Evolutionary conservation across 108 stramenopile genomes (phyloP).

Genomic region (Stephanodiscus minutulus): DNA sequence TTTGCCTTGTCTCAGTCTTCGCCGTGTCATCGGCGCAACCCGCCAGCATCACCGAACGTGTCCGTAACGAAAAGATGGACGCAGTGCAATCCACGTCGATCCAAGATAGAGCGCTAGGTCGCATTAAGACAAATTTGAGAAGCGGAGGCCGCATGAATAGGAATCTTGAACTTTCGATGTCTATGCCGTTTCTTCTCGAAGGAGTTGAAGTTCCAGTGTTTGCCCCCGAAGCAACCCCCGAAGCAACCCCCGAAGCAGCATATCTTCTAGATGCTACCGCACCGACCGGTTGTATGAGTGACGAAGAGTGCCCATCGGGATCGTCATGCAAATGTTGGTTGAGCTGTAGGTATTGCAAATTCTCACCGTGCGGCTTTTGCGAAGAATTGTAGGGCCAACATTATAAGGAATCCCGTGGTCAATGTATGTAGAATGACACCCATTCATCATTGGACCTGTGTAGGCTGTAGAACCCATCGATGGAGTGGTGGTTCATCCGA

Average conservation of each 20-base stretch:
- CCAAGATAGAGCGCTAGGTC: background rate
- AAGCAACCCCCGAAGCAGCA: background rate
- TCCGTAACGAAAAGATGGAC: background rate
- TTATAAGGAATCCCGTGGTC: too few species aligned
- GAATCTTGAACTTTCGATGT: slow-evolving; percentile 8
- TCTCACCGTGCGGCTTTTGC: slow-evolving; percentile 5
- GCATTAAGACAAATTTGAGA: slow-evolving; percentile 1
- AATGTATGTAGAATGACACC: too few species aligned
- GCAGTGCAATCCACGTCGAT: background rate
- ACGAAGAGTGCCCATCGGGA: background rate
- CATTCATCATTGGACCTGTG: too few species aligned
- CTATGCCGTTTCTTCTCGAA: background rate
- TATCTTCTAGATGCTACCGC: background rate
- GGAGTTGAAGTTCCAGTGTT: slow-evolving; percentile 3
- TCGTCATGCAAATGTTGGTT: slow-evolving; percentile 14
- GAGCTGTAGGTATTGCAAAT: slow-evolving; percentile 10
- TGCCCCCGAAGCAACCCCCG: background rate
- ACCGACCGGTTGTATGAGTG: slow-evolving; percentile 10
- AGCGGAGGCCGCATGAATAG: background rate
- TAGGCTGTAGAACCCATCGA: too few species aligned
- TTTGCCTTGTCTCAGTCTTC: background rate
- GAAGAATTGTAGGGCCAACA: background rate
- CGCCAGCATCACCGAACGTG: background rate
- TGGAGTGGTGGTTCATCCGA: too few species aligned
- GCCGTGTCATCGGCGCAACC: background rate